Evolutionary conservation across 495 filamentous ascomycete species (phyloP), one percentile per base, ranked within the genome.

Genomic region (Lepidopterella palustris): DNA sequence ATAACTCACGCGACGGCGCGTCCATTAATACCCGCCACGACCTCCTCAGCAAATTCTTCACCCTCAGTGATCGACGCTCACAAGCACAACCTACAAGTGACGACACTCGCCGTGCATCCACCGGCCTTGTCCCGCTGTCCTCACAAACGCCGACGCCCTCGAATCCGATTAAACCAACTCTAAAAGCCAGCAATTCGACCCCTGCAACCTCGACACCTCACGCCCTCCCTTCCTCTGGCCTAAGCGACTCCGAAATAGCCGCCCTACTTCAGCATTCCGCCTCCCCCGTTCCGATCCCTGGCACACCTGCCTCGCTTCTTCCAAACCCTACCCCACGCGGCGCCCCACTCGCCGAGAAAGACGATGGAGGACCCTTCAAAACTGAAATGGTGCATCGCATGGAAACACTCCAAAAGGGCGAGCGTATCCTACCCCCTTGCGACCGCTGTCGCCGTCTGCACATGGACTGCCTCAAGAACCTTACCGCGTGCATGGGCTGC

Each of bases 401-500:
- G 75, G 90, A 95, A 65, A 82, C 84, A 57, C 73, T 92, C 10
- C 74, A 79, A 25, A 83, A 86, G 21, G 89, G 88, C 15, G 87
- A 88, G 52, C 74, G 79, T 0, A 85, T 95, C 31, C 64, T 82
- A 11, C 90, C 90, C 21, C 87, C 90, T 5, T 95, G 90, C 68
- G 90, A 95, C 69, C 80, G 88, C 24, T 95, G 90, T 64, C 80
- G 89, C 21, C 80, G 90, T 13, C 76, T 92, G 15, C 83, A 87
- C 60, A 88, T 89, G 77, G 82, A 88, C 58, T 95, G 90, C 53
- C 73, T 90, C 35, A 93, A 92, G 72, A 88, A 95, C 58, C 74
- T 90, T 31, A 92, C 88, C 0, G 87, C 89, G 23, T 95, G 90
- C 70, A 80, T 87, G 71, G 88, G 87, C 32, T 95, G 90, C 72